Base-by-base conservation (phyloP, 139 green algal genomes). In the Deuterostichococcus epilithicus region DNA sequence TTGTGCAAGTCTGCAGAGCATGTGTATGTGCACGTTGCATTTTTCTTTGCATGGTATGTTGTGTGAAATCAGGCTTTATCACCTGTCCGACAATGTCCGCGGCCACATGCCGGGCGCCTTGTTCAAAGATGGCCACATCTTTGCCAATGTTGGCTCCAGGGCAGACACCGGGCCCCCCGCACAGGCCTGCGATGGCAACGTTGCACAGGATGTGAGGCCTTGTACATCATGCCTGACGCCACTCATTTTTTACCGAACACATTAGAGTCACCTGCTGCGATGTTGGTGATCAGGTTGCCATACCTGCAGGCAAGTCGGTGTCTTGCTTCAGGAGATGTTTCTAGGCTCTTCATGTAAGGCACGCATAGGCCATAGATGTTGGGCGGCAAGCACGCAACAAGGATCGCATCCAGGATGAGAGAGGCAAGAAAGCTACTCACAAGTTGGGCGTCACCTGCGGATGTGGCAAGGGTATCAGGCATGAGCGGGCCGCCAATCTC, bases 61-160 rank as follows among this genome's bases (percentile, higher is more conserved):
- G n/a, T n/a, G n/a, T n/a, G n/a, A n/a, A n/a, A n/a, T 26, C 1
- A 67, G 58, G 58, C 58, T 26, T 67, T 67, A 25, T 67, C 25
- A 25, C 89, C 81, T 93, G 87, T 44, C 85, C 90, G 15, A 82
- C 83, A 76, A 98, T 96, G 84, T 98, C 94, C 44, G 70, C 77
- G 93, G 92, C 23, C 91, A 95, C 47, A 92, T 98, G 79, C 92
- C 95, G 81, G 93, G 94, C 73, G 81, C 22, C 90, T 35, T 78
- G 75, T 32, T 83, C 79, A 72, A 83, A 83, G 6, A 83, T 69
- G 5, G 79, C 79, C 5, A 77, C 68, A 67, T 73, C 34, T 0
- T 80, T 42, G 68, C 79, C 79, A 18, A 83, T 36, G 38, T 83
- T 83, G 8, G 30, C 69, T n/a, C 79, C 79, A 39, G 76, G 76